Percentiles rank a stretch among this genome's conserved stretches.
Evolutionary conservation across 2,329 filamentous ascomycete species (phyloP).

Genomic region (Colletotrichum zoysiae): DNA sequence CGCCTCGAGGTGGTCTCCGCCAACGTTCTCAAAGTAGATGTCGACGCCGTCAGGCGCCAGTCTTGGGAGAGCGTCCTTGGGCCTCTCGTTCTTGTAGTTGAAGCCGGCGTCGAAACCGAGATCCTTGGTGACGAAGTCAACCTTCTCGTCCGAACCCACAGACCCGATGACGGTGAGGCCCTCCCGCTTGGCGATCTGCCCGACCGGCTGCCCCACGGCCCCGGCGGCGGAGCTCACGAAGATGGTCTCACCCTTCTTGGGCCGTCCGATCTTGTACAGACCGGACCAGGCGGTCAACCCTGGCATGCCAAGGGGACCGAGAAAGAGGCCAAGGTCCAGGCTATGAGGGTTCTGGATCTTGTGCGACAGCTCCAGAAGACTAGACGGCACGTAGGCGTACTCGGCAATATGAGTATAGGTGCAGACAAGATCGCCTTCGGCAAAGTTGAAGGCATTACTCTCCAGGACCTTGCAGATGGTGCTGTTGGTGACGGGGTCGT

Average conservation of each 20-base stretch:
- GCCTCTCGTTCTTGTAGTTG: constrained; percentile 89
- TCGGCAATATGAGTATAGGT: constrained; percentile 71
- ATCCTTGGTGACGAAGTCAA: constrained; percentile 70
- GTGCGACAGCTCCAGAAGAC: constrained; percentile 17
- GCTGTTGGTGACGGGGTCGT: constrained; percentile 73
- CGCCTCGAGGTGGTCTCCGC: constrained; percentile 64
- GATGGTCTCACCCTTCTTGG: constrained; percentile 79
- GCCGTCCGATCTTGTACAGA: constrained; percentile 72
- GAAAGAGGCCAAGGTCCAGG: constrained; percentile 75
- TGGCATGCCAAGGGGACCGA: constrained; percentile 74
- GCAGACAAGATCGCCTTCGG: constrained; percentile 61
- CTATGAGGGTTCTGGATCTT: constrained; percentile 75
- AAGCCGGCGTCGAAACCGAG: constrained; percentile 73
- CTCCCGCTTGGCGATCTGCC: constrained; percentile 85
- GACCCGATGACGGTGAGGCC: constrained; percentile 85
- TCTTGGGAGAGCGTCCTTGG: constrained; percentile 74
- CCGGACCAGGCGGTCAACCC: constrained; percentile 79
- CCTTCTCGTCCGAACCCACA: constrained; percentile 83
- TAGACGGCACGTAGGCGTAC: constrained; percentile 59
- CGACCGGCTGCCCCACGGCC: constrained; percentile 87
- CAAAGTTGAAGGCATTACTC: constrained; percentile 69
- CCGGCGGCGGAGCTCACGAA: constrained; percentile 85
- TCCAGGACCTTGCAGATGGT: constrained; percentile 78
- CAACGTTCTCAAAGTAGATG: constrained; percentile 71
- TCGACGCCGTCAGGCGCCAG: constrained; percentile 85